Percentiles rank a stretch among this genome's conserved stretches.
Conservation (phyloP, 441 rosid genomes). For the Euphorbia schlechtendalii region DNA sequence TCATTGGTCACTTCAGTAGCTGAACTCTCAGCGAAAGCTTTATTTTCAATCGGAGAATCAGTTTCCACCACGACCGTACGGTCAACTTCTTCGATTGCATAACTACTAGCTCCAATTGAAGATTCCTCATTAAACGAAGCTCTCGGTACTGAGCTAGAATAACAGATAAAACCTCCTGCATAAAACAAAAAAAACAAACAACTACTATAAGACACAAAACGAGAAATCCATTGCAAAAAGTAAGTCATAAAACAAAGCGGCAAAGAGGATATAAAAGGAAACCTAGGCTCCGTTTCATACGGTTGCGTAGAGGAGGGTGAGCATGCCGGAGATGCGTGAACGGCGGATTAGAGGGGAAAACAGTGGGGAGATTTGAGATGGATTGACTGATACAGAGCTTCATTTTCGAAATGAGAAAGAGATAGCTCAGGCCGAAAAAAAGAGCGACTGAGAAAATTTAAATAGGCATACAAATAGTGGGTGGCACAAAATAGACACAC, state of each 20-base stretch:
- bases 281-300: conserved; percentile 35
- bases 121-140: conserved; percentile 50
- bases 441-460: too few relatives aligned
- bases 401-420: background rate
- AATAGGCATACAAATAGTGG: too few relatives aligned
- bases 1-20: conserved; percentile 21
- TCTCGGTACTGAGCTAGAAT: conserved; percentile 29
- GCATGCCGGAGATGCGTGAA: conserved; percentile 8
- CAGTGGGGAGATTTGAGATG: background rate
- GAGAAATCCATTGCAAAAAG: background rate
- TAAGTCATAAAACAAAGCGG: background rate
- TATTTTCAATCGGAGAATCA: conserved; percentile 25
- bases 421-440: too few relatives aligned
- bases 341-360: conserved; percentile 8
- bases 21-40: conserved; percentile 22
- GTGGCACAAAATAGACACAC: background rate
- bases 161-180: conserved; percentile 27
- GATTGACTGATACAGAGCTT: conserved; percentile 9
- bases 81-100: conserved; percentile 34
- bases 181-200: background rate
- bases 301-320: conserved; percentile 24
- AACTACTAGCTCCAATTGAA: conserved; percentile 31
- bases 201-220: background rate
- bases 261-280: background rate
- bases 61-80: conserved; percentile 27